A percentile compares a stretch with the other conserved stretches of the same genome.
Conservation (phyloP, 2,329 filamentous ascomycete species). For the Botryosphaeria dothidea region DNA sequence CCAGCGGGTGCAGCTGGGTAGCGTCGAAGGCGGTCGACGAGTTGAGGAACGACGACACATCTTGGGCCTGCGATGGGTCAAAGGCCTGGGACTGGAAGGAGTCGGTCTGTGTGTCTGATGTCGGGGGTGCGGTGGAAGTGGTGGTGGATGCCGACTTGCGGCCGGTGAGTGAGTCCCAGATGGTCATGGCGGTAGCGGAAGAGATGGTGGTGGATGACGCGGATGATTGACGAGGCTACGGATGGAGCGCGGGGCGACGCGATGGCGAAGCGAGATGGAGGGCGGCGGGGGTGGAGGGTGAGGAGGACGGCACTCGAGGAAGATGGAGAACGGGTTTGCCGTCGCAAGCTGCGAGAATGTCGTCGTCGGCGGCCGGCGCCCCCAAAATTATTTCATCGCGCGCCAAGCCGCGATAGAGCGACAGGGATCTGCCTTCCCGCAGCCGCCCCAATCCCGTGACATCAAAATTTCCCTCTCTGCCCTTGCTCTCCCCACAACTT, state of each 20-base stretch:
- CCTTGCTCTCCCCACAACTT: background rate
- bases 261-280: background rate
- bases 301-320: background rate
- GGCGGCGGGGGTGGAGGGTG: background rate
- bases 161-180: slow-evolving; percentile 60
- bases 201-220: background rate
- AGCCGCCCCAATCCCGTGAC: slow-evolving; percentile 10
- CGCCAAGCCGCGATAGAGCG: background rate
- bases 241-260: background rate
- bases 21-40: slow-evolving; percentile 65
- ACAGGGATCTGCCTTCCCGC: slow-evolving; percentile 9
- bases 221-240: background rate
- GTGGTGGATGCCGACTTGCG: slow-evolving; percentile 49
- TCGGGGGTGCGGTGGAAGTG: slow-evolving; percentile 48
- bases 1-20: slow-evolving; percentile 85
- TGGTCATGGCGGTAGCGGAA: slow-evolving; percentile 15
- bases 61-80: slow-evolving; percentile 69
- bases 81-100: slow-evolving; percentile 57
- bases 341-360: slow-evolving; percentile 4
- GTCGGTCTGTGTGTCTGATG: slow-evolving; percentile 34
- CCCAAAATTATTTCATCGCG: slow-evolving; percentile 19
- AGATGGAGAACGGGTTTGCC: background rate
- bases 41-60: slow-evolving; percentile 79
- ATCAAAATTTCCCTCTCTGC: slow-evolving; percentile 14
- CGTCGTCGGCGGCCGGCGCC: slow-evolving; percentile 7